These are phyloP conservation scores for Phaeosphaeriaceae sp. DNA, from an alignment of 2,329 filamentous ascomycete species.

Conservation along the genomic window DNA sequence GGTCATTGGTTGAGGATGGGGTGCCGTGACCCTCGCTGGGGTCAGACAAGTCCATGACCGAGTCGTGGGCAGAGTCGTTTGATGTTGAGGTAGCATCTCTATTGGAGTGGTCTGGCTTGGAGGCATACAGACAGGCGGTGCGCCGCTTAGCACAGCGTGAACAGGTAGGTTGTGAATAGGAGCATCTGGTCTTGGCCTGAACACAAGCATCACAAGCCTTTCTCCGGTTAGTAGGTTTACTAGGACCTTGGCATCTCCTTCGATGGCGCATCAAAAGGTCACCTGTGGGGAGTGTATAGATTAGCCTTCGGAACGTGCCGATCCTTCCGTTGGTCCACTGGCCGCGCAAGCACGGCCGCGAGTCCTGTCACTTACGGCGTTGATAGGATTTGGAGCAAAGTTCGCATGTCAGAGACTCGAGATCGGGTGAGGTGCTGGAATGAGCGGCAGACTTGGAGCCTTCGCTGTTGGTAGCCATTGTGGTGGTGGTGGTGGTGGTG, in stretches of 20 bases:
- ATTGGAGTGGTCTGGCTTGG: background rate
- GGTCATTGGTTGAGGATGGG: background rate
- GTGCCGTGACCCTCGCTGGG: background rate
- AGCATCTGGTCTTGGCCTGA: background rate
- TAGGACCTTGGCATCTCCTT: background rate
- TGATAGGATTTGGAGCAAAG: conserved; percentile 1
- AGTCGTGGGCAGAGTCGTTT: background rate
- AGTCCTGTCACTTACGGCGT: background rate
- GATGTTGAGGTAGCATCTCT: background rate
- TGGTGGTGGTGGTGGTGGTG: too few species aligned
- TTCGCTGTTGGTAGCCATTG: background rate
- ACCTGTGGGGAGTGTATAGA: background rate
- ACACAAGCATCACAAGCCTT: conserved; percentile 1
- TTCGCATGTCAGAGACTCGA: background rate
- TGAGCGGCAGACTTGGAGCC: background rate
- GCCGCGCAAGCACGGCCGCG: too few species aligned
- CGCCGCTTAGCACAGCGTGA: background rate
- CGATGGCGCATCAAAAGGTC: background rate
- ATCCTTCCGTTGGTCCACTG: too few species aligned
- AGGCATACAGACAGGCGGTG: background rate
- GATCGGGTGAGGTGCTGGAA: background rate
- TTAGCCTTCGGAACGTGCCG: too few species aligned
- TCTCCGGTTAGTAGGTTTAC: background rate
- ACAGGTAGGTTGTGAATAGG: background rate
- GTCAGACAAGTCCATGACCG: background rate